phyloP scores from a whole-genome alignment of 208 protist genomes.

The Trypanosoma vivax region DNA sequence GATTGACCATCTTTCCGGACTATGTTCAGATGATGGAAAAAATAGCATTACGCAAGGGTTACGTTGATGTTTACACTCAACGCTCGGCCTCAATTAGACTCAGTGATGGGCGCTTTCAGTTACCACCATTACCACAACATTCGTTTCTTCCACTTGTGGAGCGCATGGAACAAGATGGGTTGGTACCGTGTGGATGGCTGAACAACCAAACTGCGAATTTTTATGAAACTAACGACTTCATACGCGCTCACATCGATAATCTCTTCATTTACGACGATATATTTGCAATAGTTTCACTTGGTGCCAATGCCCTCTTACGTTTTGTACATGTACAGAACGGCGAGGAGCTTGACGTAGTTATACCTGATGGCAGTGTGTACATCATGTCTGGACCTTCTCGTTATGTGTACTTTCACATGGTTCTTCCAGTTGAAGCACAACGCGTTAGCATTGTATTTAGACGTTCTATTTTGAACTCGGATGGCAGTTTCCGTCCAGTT shows the following conservation, averaged over 20 bases:
- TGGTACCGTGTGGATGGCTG: conserved; percentile 69
- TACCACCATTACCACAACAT: conserved; percentile 60
- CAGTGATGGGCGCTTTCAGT: conserved; percentile 83
- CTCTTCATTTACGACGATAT: conserved; percentile 89
- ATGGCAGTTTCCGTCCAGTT: conserved; percentile 73
- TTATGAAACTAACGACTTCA: conserved; percentile 86
- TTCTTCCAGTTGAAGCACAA: conserved; percentile 77
- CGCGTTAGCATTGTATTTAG: conserved; percentile 84
- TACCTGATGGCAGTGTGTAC: conserved; percentile 79
- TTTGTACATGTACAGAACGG: conserved; percentile 88
- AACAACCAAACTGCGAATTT: conserved; percentile 89
- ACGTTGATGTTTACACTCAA: conserved; percentile 82
- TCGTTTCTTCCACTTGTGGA: conserved; percentile 69
- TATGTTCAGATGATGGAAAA: conserved; percentile 67
- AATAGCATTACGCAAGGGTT: conserved; percentile 54
- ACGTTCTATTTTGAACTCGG: conserved; percentile 81
- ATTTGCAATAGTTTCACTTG: conserved; percentile 76
- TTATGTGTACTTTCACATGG: conserved; percentile 90
- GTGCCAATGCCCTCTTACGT: conserved; percentile 67
- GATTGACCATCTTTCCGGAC: conserved; percentile 76
- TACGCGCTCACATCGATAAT: conserved; percentile 87
- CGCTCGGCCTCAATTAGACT: conserved; percentile 64
- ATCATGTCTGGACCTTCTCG: conserved; percentile 81
- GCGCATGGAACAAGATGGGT: conserved; percentile 68
- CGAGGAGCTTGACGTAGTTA: conserved; percentile 78